Evolutionary conservation across 148 eudicot species (phyloP).

Genomic region (Silene latifolia): DNA sequence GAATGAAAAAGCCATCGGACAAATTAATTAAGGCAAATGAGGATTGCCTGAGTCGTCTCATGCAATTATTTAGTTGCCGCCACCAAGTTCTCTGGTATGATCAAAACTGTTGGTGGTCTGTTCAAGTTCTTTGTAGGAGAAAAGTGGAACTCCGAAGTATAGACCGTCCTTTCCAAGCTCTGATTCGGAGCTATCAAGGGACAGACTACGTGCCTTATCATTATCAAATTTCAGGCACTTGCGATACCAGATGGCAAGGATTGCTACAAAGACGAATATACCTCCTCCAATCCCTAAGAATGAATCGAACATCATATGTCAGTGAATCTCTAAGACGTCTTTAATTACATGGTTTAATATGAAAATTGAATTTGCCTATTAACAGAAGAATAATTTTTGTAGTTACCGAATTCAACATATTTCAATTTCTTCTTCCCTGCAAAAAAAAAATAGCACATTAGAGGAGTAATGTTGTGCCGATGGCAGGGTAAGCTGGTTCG

Average conservation of each 20-base stretch:
- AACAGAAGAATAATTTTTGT: no score
- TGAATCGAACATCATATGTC: no score
- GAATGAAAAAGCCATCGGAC: no score
- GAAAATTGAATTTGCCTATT: no score
- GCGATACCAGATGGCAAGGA: conserved; percentile 18
- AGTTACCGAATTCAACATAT: no score
- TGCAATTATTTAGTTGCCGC: no score
- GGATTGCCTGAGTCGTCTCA: no score
- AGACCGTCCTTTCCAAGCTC: conserved; percentile 26
- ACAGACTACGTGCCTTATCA: conserved; percentile 6
- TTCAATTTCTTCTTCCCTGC: not conserved
- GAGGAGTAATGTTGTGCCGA: not conserved
- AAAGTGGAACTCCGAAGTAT: conserved; percentile 36
- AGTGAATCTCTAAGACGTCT: no score
- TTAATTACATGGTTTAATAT: no score
- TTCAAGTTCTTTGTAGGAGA: conserved; percentile 45
- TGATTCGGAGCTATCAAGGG: conserved; percentile 20
- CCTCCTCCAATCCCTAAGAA: conserved; percentile 31
- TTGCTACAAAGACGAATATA: conserved; percentile 19
- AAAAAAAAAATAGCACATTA: not conserved
- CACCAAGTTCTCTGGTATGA: conserved; percentile 30
- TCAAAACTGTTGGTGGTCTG: conserved; percentile 46
- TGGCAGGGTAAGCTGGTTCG: no score
- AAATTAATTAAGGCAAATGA: no score
- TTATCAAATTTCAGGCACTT: conserved; percentile 10